Evolutionary conservation across 257 asterid genomes (phyloP).

Genomic region (Solanum bulbocastanum): DNA sequence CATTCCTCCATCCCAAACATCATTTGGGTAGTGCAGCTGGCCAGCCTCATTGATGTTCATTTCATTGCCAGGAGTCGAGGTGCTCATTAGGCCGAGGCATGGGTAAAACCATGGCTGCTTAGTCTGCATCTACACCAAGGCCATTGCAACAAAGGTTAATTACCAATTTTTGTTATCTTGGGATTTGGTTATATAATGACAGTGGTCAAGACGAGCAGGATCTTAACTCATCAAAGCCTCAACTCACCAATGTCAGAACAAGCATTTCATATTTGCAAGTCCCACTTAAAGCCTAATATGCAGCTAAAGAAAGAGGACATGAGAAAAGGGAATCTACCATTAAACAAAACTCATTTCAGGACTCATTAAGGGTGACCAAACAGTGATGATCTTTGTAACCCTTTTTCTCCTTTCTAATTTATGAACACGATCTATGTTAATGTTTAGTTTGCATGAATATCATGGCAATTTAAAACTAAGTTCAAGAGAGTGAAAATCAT

Average conservation of each 20-base stretch:
- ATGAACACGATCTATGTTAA: not conserved
- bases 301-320: not conserved
- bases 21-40: not conserved
- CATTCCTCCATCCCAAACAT: not conserved
- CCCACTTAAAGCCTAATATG: not conserved
- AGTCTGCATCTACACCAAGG: constrained; percentile 29
- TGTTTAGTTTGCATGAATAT: not conserved
- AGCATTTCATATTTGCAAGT: not conserved
- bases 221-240: not conserved
- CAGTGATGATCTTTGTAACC: not conserved
- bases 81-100: not conserved
- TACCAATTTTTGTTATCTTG: not conserved
- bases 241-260: not conserved
- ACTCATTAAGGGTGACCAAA: not conserved
- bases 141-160: not conserved
- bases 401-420: not conserved
- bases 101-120: not conserved
- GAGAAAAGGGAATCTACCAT: not conserved
- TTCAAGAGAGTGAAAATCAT: not conserved
- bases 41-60: not conserved
- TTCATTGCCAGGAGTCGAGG: not conserved
- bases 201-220: not conserved
- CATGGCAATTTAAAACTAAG: not conserved
- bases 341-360: not conserved
- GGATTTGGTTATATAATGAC: not conserved